Conservation (phyloP, 345 rosid species). For the Populus euphratica region DNA sequence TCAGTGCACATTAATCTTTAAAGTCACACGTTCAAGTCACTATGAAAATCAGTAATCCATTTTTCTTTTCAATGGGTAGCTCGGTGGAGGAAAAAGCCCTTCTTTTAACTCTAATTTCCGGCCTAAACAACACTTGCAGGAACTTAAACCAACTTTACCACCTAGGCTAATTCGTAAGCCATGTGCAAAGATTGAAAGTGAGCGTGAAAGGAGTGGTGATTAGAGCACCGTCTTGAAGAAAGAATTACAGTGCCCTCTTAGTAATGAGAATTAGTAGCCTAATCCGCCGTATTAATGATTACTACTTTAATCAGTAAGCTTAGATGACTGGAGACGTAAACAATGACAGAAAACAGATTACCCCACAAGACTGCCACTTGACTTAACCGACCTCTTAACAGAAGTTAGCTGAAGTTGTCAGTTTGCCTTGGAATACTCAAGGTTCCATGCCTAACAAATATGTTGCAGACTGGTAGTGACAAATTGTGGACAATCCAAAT, state of each 20-base stretch:
- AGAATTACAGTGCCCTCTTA: not conserved
- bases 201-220: not conserved
- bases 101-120: not conserved
- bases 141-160: not conserved
- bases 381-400: not conserved
- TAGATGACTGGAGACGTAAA: not conserved
- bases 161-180: not conserved
- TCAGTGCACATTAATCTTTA: not conserved
- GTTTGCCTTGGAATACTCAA: constrained; percentile 15
- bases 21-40: not conserved
- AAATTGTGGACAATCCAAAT: not conserved
- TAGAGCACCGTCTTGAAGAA: not conserved
- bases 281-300: not conserved
- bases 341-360: not conserved
- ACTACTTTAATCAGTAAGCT: not conserved
- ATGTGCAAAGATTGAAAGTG: not conserved
- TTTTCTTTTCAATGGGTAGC: not conserved
- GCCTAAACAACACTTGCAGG: not conserved
- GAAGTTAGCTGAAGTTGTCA: constrained; percentile 16
- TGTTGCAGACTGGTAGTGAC: constrained; percentile 11
- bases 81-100: not conserved
- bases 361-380: constrained; percentile 20
- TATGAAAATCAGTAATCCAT: not conserved
- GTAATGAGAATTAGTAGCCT: not conserved
- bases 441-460: constrained; percentile 17